A percentile compares a stretch with the other conserved stretches of the same genome.
Conservation (phyloP, 2,329 filamentous ascomycete species). For the Fusarium subtropicale region DNA sequence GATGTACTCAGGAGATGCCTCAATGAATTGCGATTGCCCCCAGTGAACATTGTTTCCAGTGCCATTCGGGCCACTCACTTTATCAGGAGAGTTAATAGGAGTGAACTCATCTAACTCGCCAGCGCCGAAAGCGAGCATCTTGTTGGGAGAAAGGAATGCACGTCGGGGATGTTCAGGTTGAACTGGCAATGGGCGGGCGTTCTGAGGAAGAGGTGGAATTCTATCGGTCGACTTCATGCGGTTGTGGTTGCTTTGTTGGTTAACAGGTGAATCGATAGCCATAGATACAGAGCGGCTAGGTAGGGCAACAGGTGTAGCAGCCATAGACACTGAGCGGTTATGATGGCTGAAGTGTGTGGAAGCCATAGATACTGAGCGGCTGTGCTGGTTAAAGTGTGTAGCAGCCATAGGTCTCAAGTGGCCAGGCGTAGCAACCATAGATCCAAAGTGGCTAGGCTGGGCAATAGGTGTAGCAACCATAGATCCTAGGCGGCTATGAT, state of each 20-base stretch:
- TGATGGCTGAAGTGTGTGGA: not conserved
- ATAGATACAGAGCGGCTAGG: not conserved
- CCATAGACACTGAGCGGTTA: not conserved
- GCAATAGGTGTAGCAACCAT: not conserved
- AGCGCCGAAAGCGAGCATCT: not conserved
- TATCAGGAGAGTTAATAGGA: slow-evolving; percentile 16
- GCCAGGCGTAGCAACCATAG: not conserved
- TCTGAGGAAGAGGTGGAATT: not conserved
- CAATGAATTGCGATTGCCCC: slow-evolving; percentile 1
- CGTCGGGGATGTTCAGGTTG: not conserved
- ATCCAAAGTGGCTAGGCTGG: not conserved
- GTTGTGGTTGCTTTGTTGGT: not conserved
- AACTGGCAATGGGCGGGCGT: not conserved
- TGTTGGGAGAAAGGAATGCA: not conserved
- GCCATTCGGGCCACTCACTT: not conserved
- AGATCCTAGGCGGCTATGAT: not conserved
- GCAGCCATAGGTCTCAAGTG: too few species aligned
- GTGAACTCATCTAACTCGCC: slow-evolving; percentile 7
- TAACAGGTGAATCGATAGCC: not conserved
- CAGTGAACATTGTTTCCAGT: slow-evolving; percentile 6
- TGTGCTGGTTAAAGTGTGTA: too few species aligned
- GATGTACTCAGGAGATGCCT: not conserved
- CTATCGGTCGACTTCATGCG: not conserved
- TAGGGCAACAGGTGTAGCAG: not conserved
- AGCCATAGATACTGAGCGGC: too few species aligned